These are phyloP conservation scores for Eucalyptus melliodora DNA, from an alignment of 345 rosid genomes.

Conservation along the genomic window DNA sequence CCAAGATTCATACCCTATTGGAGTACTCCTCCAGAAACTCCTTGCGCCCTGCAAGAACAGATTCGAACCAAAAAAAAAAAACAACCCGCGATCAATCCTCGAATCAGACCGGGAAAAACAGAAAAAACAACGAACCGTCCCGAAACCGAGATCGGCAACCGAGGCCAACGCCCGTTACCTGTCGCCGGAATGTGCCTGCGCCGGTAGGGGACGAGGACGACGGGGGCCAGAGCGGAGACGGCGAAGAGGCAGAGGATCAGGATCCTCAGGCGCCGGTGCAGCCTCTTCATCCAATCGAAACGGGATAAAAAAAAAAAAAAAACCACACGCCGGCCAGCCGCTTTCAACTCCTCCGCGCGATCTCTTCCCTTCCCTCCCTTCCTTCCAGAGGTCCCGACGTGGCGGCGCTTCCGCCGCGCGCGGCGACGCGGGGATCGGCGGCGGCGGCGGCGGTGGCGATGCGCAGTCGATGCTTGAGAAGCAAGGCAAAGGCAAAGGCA, in stretches of 20 bases:
- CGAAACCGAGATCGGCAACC: background rate
- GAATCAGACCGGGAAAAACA: background rate
- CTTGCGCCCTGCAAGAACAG: constrained; percentile 35
- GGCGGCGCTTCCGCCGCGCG: background rate
- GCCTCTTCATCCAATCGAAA: constrained; percentile 48
- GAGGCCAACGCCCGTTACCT: constrained; percentile 20
- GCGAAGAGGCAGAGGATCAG: constrained; percentile 66
- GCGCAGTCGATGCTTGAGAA: background rate
- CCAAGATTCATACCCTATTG: constrained; percentile 30
- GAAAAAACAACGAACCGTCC: background rate
- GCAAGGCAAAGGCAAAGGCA: background rate
- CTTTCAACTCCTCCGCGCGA: background rate
- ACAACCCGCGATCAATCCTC: background rate
- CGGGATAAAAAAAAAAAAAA: background rate
- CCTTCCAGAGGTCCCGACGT: background rate
- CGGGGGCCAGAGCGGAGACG: constrained; percentile 63
- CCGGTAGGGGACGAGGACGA: constrained; percentile 47
- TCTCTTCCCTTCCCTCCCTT: background rate
- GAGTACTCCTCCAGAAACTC: constrained; percentile 58
- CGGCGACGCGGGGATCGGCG: background rate
- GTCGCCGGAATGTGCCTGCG: constrained; percentile 30
- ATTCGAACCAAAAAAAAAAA: background rate
- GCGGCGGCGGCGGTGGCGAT: background rate
- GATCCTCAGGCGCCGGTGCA: constrained; percentile 71
- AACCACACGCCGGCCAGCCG: background rate